These are phyloP conservation scores for Saksenaea vasiformis DNA, from an alignment of 371 early-diverging fungal genomes.

Conservation along the genomic window DNA sequence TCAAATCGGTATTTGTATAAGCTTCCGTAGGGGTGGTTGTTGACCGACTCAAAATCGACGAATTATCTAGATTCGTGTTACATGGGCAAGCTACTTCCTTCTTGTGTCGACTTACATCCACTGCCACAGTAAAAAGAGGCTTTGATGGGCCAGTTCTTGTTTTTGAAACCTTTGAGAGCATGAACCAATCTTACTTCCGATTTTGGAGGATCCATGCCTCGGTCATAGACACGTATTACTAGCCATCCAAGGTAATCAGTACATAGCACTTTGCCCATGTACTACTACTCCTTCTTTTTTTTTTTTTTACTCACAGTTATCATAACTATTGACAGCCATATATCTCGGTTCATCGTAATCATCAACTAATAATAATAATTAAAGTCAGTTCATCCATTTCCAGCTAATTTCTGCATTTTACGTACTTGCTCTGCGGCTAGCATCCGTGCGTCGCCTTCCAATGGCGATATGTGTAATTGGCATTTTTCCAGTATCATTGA, in stretches of 20 bases:
- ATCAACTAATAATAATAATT: constrained; percentile 31
- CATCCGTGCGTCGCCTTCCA: constrained; percentile 51
- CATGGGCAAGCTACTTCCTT: too few species aligned
- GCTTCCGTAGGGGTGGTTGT: constrained; percentile 30
- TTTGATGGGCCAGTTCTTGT: constrained; percentile 90
- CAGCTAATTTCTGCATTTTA: too few species aligned
- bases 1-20: constrained; percentile 41
- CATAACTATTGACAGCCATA: constrained; percentile 86
- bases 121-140: constrained; percentile 75
- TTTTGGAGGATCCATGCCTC: constrained; percentile 76
- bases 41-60: constrained; percentile 43
- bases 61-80: constrained; percentile 47
- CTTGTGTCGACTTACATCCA: constrained; percentile 66
- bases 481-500: constrained; percentile 70
- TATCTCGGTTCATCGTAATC: constrained; percentile 80
- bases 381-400: background rate
- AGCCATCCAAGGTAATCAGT: background rate
- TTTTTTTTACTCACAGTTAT: constrained; percentile 79
- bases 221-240: constrained; percentile 86
- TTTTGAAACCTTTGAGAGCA: constrained; percentile 81
- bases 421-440: constrained; percentile 50
- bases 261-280: too few species aligned
- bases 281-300: too few species aligned
- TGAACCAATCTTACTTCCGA: constrained; percentile 67
- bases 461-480: constrained; percentile 82